Percentiles rank a stretch among this genome's conserved stretches.
Evolutionary conservation across 495 filamentous ascomycete species (phyloP).

Genomic region (Penicillium goetzii): DNA sequence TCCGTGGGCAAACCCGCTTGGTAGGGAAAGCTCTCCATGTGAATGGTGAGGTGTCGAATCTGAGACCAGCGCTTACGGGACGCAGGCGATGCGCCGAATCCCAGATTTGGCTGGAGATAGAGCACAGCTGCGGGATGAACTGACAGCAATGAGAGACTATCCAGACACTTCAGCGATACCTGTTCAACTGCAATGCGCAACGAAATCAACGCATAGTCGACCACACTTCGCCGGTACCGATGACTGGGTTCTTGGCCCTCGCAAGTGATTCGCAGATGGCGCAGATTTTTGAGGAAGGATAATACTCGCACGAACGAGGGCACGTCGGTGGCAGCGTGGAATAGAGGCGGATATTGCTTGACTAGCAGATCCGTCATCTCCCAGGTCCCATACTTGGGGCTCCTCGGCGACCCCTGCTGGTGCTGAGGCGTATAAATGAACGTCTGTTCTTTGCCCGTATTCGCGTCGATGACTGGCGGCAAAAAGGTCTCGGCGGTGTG

Average conservation of each 20-base stretch:
- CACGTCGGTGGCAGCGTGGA: constrained; percentile 84
- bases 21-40: constrained; percentile 67
- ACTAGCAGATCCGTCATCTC: constrained; percentile 70
- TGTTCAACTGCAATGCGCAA: constrained; percentile 76
- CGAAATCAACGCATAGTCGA: constrained; percentile 82
- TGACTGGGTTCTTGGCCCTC: constrained; percentile 68
- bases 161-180: constrained; percentile 59
- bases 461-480: constrained; percentile 71
- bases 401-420: constrained; percentile 39
- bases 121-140: constrained; percentile 71
- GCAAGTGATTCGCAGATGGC: constrained; percentile 70
- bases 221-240: constrained; percentile 70
- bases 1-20: constrained; percentile 58
- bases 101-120: constrained; percentile 68
- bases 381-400: constrained; percentile 68
- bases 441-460: constrained; percentile 68
- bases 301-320: constrained; percentile 75
- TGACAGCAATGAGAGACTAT: constrained; percentile 64
- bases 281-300: constrained; percentile 61
- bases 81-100: constrained; percentile 67
- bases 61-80: constrained; percentile 70
- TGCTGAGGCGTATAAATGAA: constrained; percentile 76
- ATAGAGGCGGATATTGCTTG: constrained; percentile 78
- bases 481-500: constrained; percentile 74
- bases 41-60: constrained; percentile 68